Evolutionary conservation across 768 basidiomycete genomes (phyloP).

Genomic region (Lactifluus piperatus): DNA sequence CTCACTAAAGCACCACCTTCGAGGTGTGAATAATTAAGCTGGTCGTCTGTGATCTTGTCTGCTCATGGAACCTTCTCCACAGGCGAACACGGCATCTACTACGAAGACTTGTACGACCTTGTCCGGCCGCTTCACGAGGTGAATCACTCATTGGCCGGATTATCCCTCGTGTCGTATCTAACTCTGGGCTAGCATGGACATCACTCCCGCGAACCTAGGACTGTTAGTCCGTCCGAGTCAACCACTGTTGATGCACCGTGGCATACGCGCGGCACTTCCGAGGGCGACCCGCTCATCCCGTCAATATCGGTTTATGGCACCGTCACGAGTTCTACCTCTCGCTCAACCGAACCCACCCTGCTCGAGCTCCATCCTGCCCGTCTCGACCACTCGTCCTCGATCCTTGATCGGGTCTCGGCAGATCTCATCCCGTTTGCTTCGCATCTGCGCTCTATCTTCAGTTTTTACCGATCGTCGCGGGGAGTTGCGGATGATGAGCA

Average conservation of each 20-base stretch:
- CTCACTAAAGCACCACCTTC: constrained; percentile 49
- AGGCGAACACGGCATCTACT: constrained; percentile 54
- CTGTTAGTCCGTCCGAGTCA: neutral
- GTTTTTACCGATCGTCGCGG: no score
- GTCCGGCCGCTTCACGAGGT: constrained; percentile 50
- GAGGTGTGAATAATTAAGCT: constrained; percentile 29
- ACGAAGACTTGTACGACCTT: constrained; percentile 51
- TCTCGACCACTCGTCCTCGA: neutral
- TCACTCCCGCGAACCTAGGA: neutral
- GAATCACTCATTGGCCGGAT: constrained; percentile 15
- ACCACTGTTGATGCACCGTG: neutral
- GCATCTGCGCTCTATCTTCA: neutral
- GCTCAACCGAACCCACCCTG: neutral
- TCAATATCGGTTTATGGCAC: neutral
- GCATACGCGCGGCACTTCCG: neutral
- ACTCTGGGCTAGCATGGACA: neutral
- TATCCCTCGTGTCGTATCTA: neutral
- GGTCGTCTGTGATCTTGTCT: neutral
- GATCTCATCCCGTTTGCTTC: constrained; percentile 3
- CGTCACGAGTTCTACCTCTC: neutral
- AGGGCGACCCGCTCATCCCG: neutral
- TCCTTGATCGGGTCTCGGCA: neutral
- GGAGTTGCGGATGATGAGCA: neutral
- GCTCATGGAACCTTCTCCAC: neutral
- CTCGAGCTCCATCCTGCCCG: neutral